Conservation (phyloP, 495 filamentous ascomycete genomes). For the Oidiodendron maius region DNA sequence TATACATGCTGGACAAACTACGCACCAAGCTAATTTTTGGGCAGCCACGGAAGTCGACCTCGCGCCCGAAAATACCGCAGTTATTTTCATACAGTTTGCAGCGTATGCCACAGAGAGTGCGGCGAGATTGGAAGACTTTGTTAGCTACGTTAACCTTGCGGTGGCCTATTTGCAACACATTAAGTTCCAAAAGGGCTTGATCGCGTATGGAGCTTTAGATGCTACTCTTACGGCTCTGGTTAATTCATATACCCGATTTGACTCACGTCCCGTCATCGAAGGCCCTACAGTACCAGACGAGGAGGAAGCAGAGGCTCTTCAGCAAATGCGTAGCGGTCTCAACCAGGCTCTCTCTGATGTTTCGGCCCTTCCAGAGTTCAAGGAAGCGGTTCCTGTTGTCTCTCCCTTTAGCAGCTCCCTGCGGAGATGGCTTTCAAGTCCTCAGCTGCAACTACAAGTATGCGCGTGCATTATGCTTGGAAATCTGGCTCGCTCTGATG, state of each 20-base stretch:
- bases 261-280: conserved; percentile 18
- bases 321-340: conserved; percentile 47
- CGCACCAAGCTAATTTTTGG: neutral
- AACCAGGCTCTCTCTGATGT: conserved; percentile 58
- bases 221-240: conserved; percentile 21
- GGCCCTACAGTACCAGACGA: conserved; percentile 17
- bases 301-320: conserved; percentile 46
- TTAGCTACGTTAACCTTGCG: conserved; percentile 25
- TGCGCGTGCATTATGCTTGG: conserved; percentile 71
- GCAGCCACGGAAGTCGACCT: conserved; percentile 18
- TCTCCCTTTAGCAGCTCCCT: conserved; percentile 45
- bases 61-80: conserved; percentile 25
- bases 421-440: conserved; percentile 43
- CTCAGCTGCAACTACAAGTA: conserved; percentile 56
- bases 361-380: conserved; percentile 52
- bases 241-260: conserved; percentile 28
- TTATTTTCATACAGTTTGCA: conserved; percentile 19
- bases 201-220: conserved; percentile 27
- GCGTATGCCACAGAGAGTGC: conserved; percentile 17
- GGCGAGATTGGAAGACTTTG: conserved; percentile 26
- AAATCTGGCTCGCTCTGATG: conserved; percentile 70
- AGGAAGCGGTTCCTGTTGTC: conserved; percentile 41
- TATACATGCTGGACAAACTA: neutral
- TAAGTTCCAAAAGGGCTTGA: conserved; percentile 35
- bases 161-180: conserved; percentile 20